These are phyloP conservation scores for Eucalyptus sp. DNA, from an alignment of 345 rosid species.

Conservation along the genomic window DNA sequence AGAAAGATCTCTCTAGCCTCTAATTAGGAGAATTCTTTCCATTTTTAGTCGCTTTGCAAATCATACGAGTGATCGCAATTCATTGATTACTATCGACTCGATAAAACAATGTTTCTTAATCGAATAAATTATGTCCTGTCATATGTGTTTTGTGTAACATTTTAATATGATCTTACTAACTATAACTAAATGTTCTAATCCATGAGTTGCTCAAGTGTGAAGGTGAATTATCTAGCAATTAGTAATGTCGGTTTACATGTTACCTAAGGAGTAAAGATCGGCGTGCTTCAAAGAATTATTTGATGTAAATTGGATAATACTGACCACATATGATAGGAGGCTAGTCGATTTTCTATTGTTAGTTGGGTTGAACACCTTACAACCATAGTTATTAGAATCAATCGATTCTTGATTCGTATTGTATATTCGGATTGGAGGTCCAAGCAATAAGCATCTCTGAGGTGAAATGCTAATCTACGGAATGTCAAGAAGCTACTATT, in stretches of 20 bases:
- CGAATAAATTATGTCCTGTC: neutral
- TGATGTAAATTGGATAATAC: neutral
- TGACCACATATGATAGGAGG: neutral
- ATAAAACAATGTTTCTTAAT: neutral
- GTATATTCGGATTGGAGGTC: neutral
- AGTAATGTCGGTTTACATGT: accelerated
- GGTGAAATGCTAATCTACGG: neutral
- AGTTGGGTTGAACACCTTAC: neutral
- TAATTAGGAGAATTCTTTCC: neutral
- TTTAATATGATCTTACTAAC: neutral
- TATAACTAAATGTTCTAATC: neutral
- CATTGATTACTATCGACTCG: neutral
- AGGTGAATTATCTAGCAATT: neutral
- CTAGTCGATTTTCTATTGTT: neutral
- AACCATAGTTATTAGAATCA: neutral
- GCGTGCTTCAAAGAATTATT: neutral
- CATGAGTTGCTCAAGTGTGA: neutral
- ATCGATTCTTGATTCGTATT: neutral
- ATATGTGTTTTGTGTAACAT: neutral
- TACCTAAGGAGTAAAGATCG: neutral
- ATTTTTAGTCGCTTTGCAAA: neutral
- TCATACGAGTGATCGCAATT: neutral
- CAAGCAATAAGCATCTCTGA: neutral
- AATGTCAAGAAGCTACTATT: neutral
- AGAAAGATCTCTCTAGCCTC: neutral